A percentile compares a stretch with the other conserved stretches of the same genome.
Conservation (phyloP, 2,329 filamentous ascomycete species). For the Aspergillus sp. region DNA sequence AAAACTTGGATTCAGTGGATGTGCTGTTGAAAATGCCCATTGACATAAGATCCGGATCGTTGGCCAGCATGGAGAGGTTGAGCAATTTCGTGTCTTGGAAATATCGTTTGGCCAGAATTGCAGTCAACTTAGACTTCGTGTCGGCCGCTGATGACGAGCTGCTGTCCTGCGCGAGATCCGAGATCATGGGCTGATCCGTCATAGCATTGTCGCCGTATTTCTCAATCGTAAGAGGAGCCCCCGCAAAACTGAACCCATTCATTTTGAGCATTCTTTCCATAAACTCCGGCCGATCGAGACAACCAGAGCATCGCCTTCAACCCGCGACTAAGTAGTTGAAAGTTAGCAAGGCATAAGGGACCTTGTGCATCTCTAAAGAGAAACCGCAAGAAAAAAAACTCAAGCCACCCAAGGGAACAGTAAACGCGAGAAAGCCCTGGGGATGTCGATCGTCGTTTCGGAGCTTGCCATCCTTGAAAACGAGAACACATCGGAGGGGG, state of each 20-base stretch:
- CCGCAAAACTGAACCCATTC: conserved; percentile 62
- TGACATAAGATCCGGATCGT: conserved; percentile 61
- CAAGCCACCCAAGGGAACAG: conserved; percentile 28
- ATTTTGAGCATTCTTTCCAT: conserved; percentile 58
- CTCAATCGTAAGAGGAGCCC: conserved; percentile 48
- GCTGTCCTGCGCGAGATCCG: conserved; percentile 18
- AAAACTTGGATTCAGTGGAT: conserved; percentile 73
- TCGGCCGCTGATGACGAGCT: conserved; percentile 46
- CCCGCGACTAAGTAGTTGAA: conserved; percentile 57
- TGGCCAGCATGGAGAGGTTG: conserved; percentile 68
- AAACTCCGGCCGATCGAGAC: conserved; percentile 58
- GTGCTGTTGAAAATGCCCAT: conserved; percentile 68
- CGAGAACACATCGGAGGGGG: conserved; percentile 31
- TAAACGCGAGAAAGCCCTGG: conserved; percentile 21
- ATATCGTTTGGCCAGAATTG: conserved; percentile 68
- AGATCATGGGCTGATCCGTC: conserved; percentile 16
- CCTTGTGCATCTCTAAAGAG: conserved; percentile 20
- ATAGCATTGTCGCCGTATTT: conserved; percentile 35
- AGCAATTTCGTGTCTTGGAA: conserved; percentile 63
- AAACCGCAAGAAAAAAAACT: conserved; percentile 14
- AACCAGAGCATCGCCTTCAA: conserved; percentile 61
- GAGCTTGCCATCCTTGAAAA: conserved; percentile 34
- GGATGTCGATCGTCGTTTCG: conserved; percentile 35
- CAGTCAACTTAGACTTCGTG: conserved; percentile 60
- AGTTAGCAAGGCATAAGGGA: conserved; percentile 57